Evolutionary conservation across 2,329 filamentous ascomycete species (phyloP).

Genomic region (Pseudogymnoascus sp.): DNA sequence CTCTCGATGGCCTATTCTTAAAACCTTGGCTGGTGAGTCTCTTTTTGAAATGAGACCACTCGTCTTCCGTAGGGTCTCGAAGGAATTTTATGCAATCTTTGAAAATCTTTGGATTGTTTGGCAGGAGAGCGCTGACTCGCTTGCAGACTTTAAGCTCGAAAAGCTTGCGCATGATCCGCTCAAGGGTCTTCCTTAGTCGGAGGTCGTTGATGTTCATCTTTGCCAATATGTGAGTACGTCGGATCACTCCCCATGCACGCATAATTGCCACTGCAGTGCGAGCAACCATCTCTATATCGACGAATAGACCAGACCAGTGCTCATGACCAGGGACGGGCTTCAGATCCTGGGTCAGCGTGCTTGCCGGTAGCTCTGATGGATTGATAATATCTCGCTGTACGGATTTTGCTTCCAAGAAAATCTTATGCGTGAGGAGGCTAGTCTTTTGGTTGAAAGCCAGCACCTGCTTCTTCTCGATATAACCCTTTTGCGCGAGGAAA

Average conservation of each 20-base stretch:
- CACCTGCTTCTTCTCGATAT: slow-evolving; percentile 52
- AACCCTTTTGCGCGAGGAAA: slow-evolving; percentile 49
- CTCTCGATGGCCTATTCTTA: slow-evolving; percentile 24
- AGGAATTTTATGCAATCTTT: slow-evolving; percentile 54
- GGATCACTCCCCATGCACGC: slow-evolving; percentile 50
- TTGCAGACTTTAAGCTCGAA: slow-evolving; percentile 46
- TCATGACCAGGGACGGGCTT: slow-evolving; percentile 47
- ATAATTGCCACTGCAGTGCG: slow-evolving; percentile 49
- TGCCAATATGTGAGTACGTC: slow-evolving; percentile 47
- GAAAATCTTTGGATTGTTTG: slow-evolving; percentile 40
- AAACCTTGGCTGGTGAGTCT: slow-evolving; percentile 27
- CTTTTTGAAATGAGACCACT: slow-evolving; percentile 47
- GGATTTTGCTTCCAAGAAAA: slow-evolving; percentile 32
- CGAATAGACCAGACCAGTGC: slow-evolving; percentile 49
- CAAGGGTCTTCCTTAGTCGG: slow-evolving; percentile 50
- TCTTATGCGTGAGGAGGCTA: slow-evolving; percentile 52
- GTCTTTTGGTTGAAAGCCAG: slow-evolving; percentile 52
- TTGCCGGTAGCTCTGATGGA: slow-evolving; percentile 9
- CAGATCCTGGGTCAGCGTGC: slow-evolving; percentile 35
- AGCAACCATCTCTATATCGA: slow-evolving; percentile 50
- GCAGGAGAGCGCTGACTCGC: slow-evolving; percentile 48
- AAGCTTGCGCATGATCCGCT: slow-evolving; percentile 50
- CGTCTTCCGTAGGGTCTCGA: slow-evolving; percentile 45
- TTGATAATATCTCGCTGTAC: slow-evolving; percentile 23
- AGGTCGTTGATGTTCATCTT: slow-evolving; percentile 50